Evolutionary conservation across 202 grass and related monocot genomes (phyloP).

Genomic region (Elaeis oleifera): DNA sequence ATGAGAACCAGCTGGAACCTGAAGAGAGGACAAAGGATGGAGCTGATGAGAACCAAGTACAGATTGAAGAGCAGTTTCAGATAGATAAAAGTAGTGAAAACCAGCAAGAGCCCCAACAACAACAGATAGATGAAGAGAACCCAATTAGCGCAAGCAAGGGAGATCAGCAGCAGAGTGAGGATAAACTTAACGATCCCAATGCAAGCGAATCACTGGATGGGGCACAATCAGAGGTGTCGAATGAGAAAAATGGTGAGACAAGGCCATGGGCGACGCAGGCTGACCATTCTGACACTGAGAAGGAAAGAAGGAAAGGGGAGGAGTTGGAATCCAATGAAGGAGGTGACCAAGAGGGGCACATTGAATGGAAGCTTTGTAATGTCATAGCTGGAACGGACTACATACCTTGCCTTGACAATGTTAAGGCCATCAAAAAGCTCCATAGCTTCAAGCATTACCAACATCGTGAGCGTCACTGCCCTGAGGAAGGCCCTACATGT

Average conservation of each 20-base stretch:
- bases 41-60: constrained; percentile 8
- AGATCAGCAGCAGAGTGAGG: not conserved
- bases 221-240: constrained; percentile 16
- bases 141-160: not conserved
- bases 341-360: constrained; percentile 17
- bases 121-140: constrained; percentile 2
- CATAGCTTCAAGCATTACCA: constrained; percentile 76
- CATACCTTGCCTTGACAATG: constrained; percentile 93
- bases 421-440: constrained; percentile 79
- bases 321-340: not conserved
- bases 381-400: constrained; percentile 65
- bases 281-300: constrained; percentile 59
- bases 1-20: not conserved
- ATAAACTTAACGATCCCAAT: not conserved
- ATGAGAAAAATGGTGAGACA: constrained; percentile 23
- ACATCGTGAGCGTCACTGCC: constrained; percentile 84
- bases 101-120: not conserved
- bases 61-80: constrained; percentile 18
- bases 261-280: constrained; percentile 56
- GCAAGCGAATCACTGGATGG: constrained; percentile 20
- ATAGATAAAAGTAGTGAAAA: not conserved
- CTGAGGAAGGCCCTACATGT: constrained; percentile 71
- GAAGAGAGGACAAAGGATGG: not conserved
- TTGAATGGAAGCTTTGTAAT: constrained; percentile 66
- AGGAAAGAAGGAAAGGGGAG: constrained; percentile 41